These are phyloP conservation scores for Funneliformis caledonium DNA, from an alignment of 371 early-diverging fungal species.

Conservation along the genomic window DNA sequence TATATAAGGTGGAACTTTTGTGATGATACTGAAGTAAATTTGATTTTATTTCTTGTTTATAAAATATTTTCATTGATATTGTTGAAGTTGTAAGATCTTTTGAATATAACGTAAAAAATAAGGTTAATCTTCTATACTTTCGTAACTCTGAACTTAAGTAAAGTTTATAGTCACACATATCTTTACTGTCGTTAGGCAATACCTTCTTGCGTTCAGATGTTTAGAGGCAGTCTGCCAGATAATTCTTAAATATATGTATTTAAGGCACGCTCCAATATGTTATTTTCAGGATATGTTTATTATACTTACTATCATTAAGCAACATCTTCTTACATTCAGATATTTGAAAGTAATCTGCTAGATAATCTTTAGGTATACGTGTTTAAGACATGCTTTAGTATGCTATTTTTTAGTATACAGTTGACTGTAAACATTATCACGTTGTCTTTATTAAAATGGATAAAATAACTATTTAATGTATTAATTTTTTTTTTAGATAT, in stretches of 20 bases:
- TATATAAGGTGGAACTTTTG: no score
- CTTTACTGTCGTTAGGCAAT: background rate
- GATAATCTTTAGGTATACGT: background rate
- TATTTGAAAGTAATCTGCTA: background rate
- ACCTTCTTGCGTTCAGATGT: background rate
- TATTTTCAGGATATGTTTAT: no score
- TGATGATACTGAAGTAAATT: no score
- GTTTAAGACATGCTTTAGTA: background rate
- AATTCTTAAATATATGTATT: no score
- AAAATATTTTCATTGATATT: no score
- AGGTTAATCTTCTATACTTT: background rate
- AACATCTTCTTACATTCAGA: background rate
- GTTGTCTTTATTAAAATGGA: constrained; percentile 14
- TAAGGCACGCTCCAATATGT: no score
- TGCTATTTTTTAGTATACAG: constrained; percentile 39
- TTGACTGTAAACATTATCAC: constrained; percentile 36
- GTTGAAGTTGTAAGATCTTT: background rate
- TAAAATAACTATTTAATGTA: constrained; percentile 25
- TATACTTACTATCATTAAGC: no score
- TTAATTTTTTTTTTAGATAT: constrained; percentile 35
- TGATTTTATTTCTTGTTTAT: no score
- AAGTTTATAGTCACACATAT: constrained; percentile 24
- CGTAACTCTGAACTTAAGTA: background rate
- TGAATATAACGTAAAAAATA: constrained; percentile 28
- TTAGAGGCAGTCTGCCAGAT: no score